phyloP scores from a whole-genome alignment of 2,329 filamentous ascomycete species.

The Fusarium sp. region DNA sequence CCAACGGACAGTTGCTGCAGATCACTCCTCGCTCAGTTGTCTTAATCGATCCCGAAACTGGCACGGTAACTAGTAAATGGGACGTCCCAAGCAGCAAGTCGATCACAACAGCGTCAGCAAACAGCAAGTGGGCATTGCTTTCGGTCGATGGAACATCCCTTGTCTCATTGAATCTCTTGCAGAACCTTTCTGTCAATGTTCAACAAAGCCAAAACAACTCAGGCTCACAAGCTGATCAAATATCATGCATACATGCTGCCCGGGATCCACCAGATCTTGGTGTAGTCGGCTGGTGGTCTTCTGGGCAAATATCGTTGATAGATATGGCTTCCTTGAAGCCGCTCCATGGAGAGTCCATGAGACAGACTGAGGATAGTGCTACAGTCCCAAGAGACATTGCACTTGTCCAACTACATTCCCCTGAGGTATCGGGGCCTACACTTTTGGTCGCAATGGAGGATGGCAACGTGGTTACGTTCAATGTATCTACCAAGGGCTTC shows the following conservation, averaged over 20 bases:
- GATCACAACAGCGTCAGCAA: constrained; percentile 84
- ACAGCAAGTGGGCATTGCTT: constrained; percentile 74
- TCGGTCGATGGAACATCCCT: constrained; percentile 80
- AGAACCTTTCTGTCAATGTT: constrained; percentile 65
- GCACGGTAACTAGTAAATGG: constrained; percentile 69
- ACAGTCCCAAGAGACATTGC: constrained; percentile 86
- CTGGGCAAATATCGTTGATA: constrained; percentile 80
- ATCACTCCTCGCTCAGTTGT: constrained; percentile 73
- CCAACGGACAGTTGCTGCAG: constrained; percentile 74
- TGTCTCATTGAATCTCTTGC: constrained; percentile 71
- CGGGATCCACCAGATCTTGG: constrained; percentile 70
- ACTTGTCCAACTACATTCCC: constrained; percentile 79
- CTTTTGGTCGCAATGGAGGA: constrained; percentile 92
- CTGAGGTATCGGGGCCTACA: constrained; percentile 67
- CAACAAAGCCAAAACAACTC: constrained; percentile 67
- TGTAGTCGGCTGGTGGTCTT: constrained; percentile 87
- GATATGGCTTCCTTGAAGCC: constrained; percentile 72
- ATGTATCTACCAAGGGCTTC: constrained; percentile 69
- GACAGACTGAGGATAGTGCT: constrained; percentile 69
- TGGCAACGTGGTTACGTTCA: constrained; percentile 87
- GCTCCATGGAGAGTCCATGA: constrained; percentile 70
- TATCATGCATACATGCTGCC: constrained; percentile 85
- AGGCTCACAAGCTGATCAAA: constrained; percentile 66
- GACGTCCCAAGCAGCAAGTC: constrained; percentile 55
- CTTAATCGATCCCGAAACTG: constrained; percentile 69